These are phyloP conservation scores for Halophytophthora batemanensis DNA, from an alignment of 352 stramenopile genomes.

Conservation along the genomic window DNA sequence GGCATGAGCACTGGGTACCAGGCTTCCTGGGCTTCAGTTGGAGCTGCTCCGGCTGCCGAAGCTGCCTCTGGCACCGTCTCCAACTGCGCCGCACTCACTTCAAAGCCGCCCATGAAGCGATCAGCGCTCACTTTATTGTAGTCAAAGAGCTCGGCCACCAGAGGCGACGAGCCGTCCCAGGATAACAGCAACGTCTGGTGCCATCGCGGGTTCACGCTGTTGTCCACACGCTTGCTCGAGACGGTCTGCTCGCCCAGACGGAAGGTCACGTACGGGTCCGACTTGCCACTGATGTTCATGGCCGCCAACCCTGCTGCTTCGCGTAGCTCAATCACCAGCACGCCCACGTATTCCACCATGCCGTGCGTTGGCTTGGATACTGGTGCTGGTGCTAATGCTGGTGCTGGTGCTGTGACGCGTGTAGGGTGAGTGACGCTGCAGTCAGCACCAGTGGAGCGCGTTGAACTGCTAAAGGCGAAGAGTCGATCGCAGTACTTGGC, in stretches of 20 bases:
- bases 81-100: constrained; percentile 41
- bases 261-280: constrained; percentile 78
- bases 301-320: constrained; percentile 56
- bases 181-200: constrained; percentile 72
- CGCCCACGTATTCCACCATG: constrained; percentile 82
- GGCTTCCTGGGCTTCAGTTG: constrained; percentile 25
- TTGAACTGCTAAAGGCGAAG: constrained; percentile 26
- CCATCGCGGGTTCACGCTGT: constrained; percentile 70
- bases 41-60: not conserved
- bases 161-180: constrained; percentile 67
- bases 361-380: constrained; percentile 35
- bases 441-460: constrained; percentile 1
- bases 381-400: too few species aligned
- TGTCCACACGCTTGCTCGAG: constrained; percentile 60
- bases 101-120: constrained; percentile 60
- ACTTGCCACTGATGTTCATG: constrained; percentile 79
- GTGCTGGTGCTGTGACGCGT: constrained; percentile 12
- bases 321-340: constrained; percentile 71
- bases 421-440: constrained; percentile 4
- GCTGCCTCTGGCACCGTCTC: constrained; percentile 22
- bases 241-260: constrained; percentile 70
- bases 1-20: constrained; percentile 65
- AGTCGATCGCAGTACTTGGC: constrained; percentile 66
- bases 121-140: constrained; percentile 68
- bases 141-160: constrained; percentile 68